Evolutionary conservation across 306 rosid species (phyloP), one percentile per base, ranked within the genome.

Genomic region (Morella rubra): DNA sequence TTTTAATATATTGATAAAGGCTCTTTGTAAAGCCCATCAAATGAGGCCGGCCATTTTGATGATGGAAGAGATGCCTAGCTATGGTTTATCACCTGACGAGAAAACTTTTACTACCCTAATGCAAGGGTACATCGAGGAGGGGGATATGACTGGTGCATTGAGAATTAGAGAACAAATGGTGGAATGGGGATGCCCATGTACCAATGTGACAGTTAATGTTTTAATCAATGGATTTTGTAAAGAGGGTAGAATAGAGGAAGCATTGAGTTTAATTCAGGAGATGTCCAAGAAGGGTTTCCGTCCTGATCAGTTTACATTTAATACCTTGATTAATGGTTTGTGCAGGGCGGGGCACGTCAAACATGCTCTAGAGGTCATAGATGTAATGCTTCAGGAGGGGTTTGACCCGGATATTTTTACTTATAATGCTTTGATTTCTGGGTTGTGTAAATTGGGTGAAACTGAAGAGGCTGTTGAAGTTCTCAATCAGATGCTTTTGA

Each of bases 1-100:
- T 0, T 95, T 92, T 71, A 95, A 90, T 32, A 79, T 92, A 22
- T 79, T 95, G 82, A 90, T 90, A n/a, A 85, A 87, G 91, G 99
- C 96, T 15, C 83, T 95, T 10, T 95, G 96, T 67, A 86, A 87
- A 77, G 96, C 96, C 20, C 98, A 95, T 82, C 97, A 92, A 61
- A 69, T 95, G 24, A 83, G 96, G 74, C 91, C 96, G 20, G 97
- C 98, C 2, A 79, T 87, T 83, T 77, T 92, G 84, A 87, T 92
- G 93, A 87, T 92, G 83, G 97, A 90, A 58, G 97, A 92, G 59
- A 95, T 92, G 96, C 81, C 83, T 0, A 86, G 44, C 44, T 71
- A 87, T 24, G 91, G 90, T 15, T 77, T 95, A 74, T 76, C 68
- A 5, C 96, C 97, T 0, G 90, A 92, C 81, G 97, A 90, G 83